Evolutionary conservation across 2,329 filamentous ascomycete genomes (phyloP), one percentile per base, ranked within the genome.

Genomic region (Fusarium pseudograminearum): DNA sequence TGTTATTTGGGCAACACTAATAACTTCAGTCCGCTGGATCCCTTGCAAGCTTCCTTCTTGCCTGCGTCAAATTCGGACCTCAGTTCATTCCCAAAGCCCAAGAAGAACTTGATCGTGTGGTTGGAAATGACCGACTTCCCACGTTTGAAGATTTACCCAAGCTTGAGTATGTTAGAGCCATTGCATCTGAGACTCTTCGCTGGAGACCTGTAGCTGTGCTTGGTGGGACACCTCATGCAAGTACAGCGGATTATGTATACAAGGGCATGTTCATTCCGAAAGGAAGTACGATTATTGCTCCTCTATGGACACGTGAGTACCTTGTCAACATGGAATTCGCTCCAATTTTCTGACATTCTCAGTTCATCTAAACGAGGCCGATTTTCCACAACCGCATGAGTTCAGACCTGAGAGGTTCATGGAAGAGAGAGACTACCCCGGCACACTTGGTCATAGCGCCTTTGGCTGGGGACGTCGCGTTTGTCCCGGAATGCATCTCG

Each of bases 61-160:
- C 85, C 0, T 87, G 87, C 74, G 81, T 79, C 18, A 78, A 85
- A n/a, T 84, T 83, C 33, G 84, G 82, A 3, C 83, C 83, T 0
- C 80, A 83, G 10, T 83, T 85, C 6, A 84, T 87, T 8, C 80
- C 80, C 1, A 74, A 83, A 71, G 69, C 72, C 0, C 83, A 78
- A 11, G 77, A 77, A 18, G 81, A 83, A 46, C 75, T 83, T 0
- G 80, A 83, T 36, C 63, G 74, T 5, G 78, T 82, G 0, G 75
- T 82, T 0, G 80, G 84, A 2, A 56, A 57, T 0, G 74, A 80
- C 1, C 74, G 80, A 0, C 65, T 82, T 0, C 81, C 81, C 0
- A 75, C 74, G 0, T 83, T 82, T 33, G 77, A 80, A 1, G 81
- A 83, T 33, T 41, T 82, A 0, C 61, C 73, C 0, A 69, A 66